These are phyloP conservation scores for Bullera alba DNA, from an alignment of 768 basidiomycete genomes.

Conservation along the genomic window DNA sequence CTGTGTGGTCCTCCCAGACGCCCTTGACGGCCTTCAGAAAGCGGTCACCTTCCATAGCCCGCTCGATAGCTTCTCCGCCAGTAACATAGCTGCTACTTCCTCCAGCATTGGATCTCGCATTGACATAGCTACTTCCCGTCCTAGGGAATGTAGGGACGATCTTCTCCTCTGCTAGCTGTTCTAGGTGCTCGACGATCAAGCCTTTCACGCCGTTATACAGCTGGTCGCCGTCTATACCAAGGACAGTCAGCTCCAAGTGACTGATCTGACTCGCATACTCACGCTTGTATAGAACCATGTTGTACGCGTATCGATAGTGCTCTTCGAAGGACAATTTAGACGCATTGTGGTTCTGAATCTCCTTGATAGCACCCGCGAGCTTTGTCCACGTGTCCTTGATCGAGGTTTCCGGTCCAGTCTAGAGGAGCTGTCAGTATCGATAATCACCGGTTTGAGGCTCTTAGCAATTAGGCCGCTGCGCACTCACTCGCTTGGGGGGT, in stretches of 20 bases:
- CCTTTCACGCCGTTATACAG: conserved; percentile 77
- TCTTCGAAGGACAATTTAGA: conserved; percentile 83
- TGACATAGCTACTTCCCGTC: conserved; percentile 49
- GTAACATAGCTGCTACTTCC: conserved; percentile 36
- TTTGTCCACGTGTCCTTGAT: conserved; percentile 75
- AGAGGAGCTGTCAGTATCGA: conserved; percentile 14
- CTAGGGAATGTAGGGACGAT: conserved; percentile 76
- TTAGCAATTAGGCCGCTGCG: background rate
- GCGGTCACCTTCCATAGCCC: conserved; percentile 73
- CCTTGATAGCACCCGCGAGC: conserved; percentile 75
- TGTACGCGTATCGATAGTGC: conserved; percentile 88
- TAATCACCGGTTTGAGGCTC: background rate
- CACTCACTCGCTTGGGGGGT: conserved; percentile 31
- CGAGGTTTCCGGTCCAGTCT: conserved; percentile 47
- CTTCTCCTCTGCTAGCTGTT: conserved; percentile 64
- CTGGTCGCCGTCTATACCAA: conserved; percentile 59
- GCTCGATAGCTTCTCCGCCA: conserved; percentile 62
- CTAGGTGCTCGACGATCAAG: conserved; percentile 75
- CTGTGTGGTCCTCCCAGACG: conserved; percentile 90
- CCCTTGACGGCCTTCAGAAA: conserved; percentile 72
- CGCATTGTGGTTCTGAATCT: conserved; percentile 92
- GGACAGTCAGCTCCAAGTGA: background rate
- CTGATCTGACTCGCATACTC: background rate
- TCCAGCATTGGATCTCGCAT: conserved; percentile 24
- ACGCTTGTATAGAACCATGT: conserved; percentile 76